Conservation (phyloP, 768 basidiomycete species). For the Butyriboletus loyo region DNA sequence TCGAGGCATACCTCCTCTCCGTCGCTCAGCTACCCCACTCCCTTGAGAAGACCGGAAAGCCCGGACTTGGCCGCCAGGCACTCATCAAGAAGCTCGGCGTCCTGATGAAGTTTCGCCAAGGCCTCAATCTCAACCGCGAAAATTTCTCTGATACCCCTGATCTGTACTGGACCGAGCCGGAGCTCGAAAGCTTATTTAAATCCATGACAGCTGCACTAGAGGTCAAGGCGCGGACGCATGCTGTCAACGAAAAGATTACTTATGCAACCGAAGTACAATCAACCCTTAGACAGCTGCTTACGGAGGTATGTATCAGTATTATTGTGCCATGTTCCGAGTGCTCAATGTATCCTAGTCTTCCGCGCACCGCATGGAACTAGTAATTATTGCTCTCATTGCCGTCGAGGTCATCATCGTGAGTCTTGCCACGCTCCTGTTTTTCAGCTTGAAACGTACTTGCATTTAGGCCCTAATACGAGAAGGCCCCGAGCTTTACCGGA, state of each 20-base stretch:
- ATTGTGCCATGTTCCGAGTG: neutral
- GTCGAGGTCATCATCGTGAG: conserved; percentile 91
- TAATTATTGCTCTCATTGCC: conserved; percentile 92
- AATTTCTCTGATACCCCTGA: conserved; percentile 89
- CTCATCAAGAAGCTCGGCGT: conserved; percentile 92
- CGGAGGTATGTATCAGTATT: conserved; percentile 49
- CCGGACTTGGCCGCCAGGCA: conserved; percentile 73
- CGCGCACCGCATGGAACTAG: conserved; percentile 88
- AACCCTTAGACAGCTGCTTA: conserved; percentile 82
- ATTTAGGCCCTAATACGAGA: conserved; percentile 70
- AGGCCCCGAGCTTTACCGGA: conserved; percentile 72
- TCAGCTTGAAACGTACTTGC: neutral
- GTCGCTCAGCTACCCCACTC: conserved; percentile 78
- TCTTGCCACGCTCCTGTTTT: neutral
- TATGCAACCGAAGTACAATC: conserved; percentile 89
- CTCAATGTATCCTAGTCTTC: conserved; percentile 58
- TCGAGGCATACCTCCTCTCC: conserved; percentile 80
- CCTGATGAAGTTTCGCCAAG: conserved; percentile 89
- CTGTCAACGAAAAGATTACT: conserved; percentile 89
- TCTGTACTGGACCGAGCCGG: conserved; percentile 94
- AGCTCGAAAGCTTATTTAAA: conserved; percentile 86
- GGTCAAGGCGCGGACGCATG: conserved; percentile 73
- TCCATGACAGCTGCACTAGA: conserved; percentile 84
- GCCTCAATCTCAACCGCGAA: conserved; percentile 84
- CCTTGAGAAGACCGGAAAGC: conserved; percentile 76